These are phyloP conservation scores for Collybia sordida DNA, from an alignment of 768 basidiomycete species.

Conservation along the genomic window DNA sequence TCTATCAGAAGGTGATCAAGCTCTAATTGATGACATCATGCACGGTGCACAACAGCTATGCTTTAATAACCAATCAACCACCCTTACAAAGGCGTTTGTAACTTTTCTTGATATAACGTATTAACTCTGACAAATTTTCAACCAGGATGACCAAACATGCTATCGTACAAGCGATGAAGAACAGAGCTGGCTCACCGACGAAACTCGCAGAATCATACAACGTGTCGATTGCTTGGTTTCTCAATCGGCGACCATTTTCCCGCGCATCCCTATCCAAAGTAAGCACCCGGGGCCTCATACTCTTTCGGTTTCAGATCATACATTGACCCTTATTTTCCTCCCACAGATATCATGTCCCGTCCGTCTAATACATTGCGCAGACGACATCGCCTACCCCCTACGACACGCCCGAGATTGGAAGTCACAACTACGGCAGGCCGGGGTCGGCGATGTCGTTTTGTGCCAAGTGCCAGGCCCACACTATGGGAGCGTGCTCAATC, in stretches of 20 bases:
- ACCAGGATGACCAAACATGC: slow-evolving; percentile 14
- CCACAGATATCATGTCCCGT: slow-evolving; percentile 19
- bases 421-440: slow-evolving; percentile 19
- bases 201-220: slow-evolving; percentile 14
- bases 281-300: too few relatives aligned
- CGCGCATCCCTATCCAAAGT: slow-evolving; percentile 15
- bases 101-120: background rate
- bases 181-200: slow-evolving; percentile 16
- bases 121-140: background rate
- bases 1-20: slow-evolving; percentile 3
- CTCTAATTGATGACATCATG: slow-evolving; percentile 12
- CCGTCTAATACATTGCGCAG: slow-evolving; percentile 19
- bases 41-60: slow-evolving; percentile 18
- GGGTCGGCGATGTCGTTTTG: slow-evolving; percentile 15
- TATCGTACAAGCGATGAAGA: slow-evolving; percentile 9
- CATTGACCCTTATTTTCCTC: background rate
- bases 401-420: slow-evolving; percentile 13
- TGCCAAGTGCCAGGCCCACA: slow-evolving; percentile 19
- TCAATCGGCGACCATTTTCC: slow-evolving; percentile 12
- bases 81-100: slow-evolving; percentile 15
- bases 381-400: slow-evolving; percentile 24
- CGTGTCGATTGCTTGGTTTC: slow-evolving; percentile 18
- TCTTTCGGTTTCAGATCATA: background rate
- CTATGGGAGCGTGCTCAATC: slow-evolving; percentile 19
- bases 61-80: slow-evolving; percentile 15